phyloP scores from a whole-genome alignment of 495 filamentous ascomycete species.

The Neurospora sp. region DNA sequence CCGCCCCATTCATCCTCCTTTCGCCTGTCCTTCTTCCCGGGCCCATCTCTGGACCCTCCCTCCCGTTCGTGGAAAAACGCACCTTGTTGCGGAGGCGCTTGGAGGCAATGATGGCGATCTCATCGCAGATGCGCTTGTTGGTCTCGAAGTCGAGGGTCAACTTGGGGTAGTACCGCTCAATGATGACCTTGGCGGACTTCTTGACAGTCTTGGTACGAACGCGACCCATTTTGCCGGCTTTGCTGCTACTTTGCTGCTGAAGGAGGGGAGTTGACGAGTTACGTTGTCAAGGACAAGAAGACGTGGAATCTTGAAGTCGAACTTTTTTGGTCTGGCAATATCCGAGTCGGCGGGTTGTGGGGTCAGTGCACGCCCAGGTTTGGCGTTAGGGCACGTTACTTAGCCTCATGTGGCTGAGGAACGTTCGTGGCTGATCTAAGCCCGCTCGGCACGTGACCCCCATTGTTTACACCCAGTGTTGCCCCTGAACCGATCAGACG shows the following conservation, averaged over 20 bases:
- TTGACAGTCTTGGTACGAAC: constrained; percentile 99
- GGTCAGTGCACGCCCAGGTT: not conserved
- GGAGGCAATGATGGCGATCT: constrained; percentile 97
- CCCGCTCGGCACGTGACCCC: not conserved
- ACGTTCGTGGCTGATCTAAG: not conserved
- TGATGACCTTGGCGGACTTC: constrained; percentile 99
- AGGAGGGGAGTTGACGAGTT: constrained; percentile 3
- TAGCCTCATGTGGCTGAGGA: not conserved
- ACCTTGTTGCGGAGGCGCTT: constrained; percentile 99
- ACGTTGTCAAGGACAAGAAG: constrained; percentile 1
- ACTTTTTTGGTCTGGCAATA: not conserved
- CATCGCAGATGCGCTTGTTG: constrained; percentile 99
- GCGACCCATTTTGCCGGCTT: constrained; percentile 86
- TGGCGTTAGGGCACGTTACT: not conserved
- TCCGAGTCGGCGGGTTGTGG: not conserved
- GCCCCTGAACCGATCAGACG: not conserved
- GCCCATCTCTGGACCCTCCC: not conserved
- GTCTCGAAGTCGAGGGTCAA: constrained; percentile 99
- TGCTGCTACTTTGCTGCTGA: constrained; percentile 10
- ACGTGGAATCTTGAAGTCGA: not conserved
- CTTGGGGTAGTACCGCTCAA: constrained; percentile 98
- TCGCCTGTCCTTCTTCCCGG: not conserved
- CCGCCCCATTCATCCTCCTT: not conserved
- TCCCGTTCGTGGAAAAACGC: not conserved
- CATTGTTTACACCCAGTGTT: not conserved